Conservation (phyloP, 148 eudicot genomes). For the Euryodendron excelsum region DNA sequence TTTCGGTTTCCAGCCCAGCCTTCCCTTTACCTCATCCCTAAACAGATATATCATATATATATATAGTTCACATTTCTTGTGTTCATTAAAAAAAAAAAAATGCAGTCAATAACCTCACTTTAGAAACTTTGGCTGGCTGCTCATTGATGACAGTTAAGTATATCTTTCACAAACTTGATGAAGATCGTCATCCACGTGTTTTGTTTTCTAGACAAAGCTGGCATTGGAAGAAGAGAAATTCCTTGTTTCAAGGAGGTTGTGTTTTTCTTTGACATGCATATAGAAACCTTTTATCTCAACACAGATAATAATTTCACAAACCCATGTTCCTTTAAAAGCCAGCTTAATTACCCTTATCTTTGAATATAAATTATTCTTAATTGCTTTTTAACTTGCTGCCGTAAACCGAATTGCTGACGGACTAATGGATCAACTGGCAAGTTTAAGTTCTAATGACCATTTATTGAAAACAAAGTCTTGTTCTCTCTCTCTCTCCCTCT, state of each 20-base stretch:
- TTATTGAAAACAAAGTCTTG: not conserved
- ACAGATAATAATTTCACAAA: constrained; percentile 17
- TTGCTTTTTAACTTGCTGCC: not conserved
- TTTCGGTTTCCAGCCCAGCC: too few species aligned
- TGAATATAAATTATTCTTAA: not conserved
- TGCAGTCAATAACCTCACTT: not conserved
- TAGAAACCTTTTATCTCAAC: not conserved
- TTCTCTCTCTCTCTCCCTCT: constrained; percentile 4
- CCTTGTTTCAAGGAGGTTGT: constrained; percentile 64
- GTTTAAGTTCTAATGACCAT: too few species aligned
- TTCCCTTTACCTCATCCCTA: too few species aligned
- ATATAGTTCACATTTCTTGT: too few species aligned
- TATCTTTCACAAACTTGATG: constrained; percentile 15
- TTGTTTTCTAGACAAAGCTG: constrained; percentile 26
- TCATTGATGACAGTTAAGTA: not conserved
- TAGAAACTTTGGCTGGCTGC: not conserved
- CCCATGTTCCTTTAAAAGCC: constrained; percentile 12
- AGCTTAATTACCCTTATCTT: not conserved
- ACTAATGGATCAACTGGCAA: not conserved
- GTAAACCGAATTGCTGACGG: not conserved
- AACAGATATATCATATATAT: too few species aligned
- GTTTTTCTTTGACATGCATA: constrained; percentile 12
- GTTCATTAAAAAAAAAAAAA: too few species aligned
- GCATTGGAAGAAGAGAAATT: constrained; percentile 51
- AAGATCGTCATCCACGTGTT: constrained; percentile 32